Base-by-base conservation (phyloP, 2,329 filamentous ascomycete species). In the Apiospora rasikravindrae region DNA sequence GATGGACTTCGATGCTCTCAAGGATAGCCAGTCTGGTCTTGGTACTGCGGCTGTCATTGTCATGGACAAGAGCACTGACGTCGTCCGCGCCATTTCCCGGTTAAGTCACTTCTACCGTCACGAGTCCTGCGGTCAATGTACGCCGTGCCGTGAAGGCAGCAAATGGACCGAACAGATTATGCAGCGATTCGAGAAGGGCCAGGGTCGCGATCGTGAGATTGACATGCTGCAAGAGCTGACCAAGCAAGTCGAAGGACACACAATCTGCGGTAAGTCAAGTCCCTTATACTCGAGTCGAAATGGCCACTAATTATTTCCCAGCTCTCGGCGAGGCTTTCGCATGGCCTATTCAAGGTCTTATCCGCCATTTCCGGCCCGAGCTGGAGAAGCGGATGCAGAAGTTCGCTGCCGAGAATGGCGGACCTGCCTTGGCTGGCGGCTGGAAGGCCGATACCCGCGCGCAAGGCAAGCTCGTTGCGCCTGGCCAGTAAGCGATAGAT, bases 161-260 rank as follows among this genome's bases (percentile, higher is more conserved):
- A 98, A 97, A 87, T 99, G 96, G 96, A 98, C 96, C 14, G 93
- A 97, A 85, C 95, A 99, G 88, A 98, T 99, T 84, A 98, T 99
- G 96, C 88, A 93, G 84, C 93, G 96, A 72, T 97, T 99, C 78
- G 95, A 97, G 88, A 93, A 93, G 83, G 96, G 96, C 73, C 91
- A 94, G 84, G 96, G 94, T 73, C 91, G 94, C 74, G 91, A 92
- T 83, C 90, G 96, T 74, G 96, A 99, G 86, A 99, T 99, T 82
- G 96, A 99, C 83, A 99, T 99, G 96, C 90, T 99, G 77, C 96
- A 98, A 87, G 96, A 99, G 88, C 87, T 99, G 78, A 99, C 96
- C 75, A 99, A 99, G 89, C 96, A 99, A 86, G 96, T 99, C 74
- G 96, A 99, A 87, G 96, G 96, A 14, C 96, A 99, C 88, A 98